These are phyloP conservation scores for Penicillium paneum DNA, from an alignment of 2,329 filamentous ascomycete species.

Conservation along the genomic window DNA sequence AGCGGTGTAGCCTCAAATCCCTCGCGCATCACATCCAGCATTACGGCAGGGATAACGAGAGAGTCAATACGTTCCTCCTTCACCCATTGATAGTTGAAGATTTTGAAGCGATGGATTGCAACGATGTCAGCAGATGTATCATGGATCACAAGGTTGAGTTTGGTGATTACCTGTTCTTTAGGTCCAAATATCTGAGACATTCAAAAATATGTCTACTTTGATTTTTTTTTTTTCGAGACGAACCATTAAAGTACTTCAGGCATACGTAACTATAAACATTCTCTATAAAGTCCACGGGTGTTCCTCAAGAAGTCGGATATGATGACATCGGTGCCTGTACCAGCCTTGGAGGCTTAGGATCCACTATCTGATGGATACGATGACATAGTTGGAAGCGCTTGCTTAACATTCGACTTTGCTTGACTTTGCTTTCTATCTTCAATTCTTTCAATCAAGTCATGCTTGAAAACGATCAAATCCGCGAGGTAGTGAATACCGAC, in stretches of 20 bases:
- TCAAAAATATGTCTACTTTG: too few relatives aligned
- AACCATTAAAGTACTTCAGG: too few relatives aligned
- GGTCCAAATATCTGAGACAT: neutral
- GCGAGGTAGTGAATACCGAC: conserved; percentile 23
- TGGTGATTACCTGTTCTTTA: too few relatives aligned
- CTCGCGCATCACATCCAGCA: neutral
- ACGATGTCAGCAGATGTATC: neutral
- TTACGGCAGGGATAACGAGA: neutral
- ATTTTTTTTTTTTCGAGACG: too few relatives aligned
- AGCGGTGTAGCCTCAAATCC: neutral
- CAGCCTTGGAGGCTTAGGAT: neutral
- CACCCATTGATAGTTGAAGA: neutral
- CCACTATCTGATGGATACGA: conserved; percentile 1
- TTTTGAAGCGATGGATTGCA: neutral
- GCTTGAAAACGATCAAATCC: conserved; percentile 20
- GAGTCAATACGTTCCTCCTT: neutral
- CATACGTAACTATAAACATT: neutral
- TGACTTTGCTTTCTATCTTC: neutral
- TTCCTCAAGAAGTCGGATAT: neutral
- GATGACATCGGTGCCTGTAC: conserved; percentile 7
- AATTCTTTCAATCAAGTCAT: conserved; percentile 5
- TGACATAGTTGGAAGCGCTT: neutral
- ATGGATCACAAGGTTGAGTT: neutral
- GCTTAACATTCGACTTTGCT: neutral
- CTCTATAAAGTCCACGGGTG: neutral